A percentile compares a stretch with the other conserved stretches of the same genome.
Conservation (phyloP, 805 yeast genomes). For the Zygosaccharomyces pseudorouxii region DNA sequence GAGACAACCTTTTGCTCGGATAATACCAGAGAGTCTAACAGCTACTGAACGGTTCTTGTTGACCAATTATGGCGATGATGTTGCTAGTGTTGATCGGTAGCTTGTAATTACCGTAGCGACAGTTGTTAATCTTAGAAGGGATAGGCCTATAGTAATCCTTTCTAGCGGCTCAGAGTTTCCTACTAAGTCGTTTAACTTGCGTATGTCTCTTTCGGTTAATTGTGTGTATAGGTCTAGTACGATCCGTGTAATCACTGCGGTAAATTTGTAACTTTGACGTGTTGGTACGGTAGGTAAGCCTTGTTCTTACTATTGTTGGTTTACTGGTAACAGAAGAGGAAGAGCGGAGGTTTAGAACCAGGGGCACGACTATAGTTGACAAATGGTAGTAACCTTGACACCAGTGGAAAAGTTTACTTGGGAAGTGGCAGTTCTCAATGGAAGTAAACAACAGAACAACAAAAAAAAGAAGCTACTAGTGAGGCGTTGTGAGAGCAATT, state of each 20-base stretch:
- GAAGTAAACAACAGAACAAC: not conserved
- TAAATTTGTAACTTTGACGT: conserved; percentile 4
- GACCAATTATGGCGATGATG: not conserved
- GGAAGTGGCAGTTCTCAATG: conserved; percentile 1
- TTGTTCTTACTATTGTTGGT: not conserved
- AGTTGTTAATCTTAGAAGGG: conserved; percentile 1
- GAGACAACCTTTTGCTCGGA: not conserved
- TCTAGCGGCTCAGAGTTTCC: conserved; percentile 1
- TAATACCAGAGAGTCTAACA: not conserved
- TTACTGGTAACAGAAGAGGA: conserved; percentile 5
- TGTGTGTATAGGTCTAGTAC: not conserved
- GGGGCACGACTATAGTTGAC: not conserved
- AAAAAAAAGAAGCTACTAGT: not conserved
- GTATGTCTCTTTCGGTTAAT: not conserved
- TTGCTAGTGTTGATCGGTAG: not conserved
- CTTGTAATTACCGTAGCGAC: not conserved
- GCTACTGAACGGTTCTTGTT: not conserved
- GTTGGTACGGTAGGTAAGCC: not conserved
- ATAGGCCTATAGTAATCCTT: not conserved
- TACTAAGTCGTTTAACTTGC: conserved; percentile 1
- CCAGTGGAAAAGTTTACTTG: not conserved
- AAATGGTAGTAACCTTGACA: not conserved
- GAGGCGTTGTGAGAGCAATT: not conserved
- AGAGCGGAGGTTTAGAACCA: conserved; percentile 2
- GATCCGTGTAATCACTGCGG: conserved; percentile 2